Evolutionary conservation across 345 rosid species (phyloP).

Genomic region (Isatis tinctoria): DNA sequence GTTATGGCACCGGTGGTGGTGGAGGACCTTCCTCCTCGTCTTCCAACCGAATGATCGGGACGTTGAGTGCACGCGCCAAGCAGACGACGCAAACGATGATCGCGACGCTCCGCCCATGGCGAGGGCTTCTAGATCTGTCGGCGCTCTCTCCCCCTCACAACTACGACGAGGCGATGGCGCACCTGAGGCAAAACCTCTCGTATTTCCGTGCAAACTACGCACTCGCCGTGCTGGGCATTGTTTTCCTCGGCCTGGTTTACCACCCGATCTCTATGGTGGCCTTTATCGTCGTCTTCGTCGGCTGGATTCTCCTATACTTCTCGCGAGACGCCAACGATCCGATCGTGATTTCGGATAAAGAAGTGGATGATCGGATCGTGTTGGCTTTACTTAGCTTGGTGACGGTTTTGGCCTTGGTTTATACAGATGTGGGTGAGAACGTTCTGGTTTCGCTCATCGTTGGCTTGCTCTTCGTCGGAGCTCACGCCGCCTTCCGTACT

Average conservation of each 20-base stretch:
- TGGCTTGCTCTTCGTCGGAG: slow-evolving; percentile 52
- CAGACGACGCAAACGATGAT: slow-evolving; percentile 42
- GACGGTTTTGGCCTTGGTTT: slow-evolving; percentile 63
- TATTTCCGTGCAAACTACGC: slow-evolving; percentile 82
- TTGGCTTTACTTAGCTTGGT: slow-evolving; percentile 46
- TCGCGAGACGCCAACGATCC: slow-evolving; percentile 49
- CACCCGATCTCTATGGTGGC: slow-evolving; percentile 77
- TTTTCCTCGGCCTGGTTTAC: slow-evolving; percentile 74
- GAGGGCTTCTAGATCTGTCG: slow-evolving; percentile 44
- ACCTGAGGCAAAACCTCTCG: slow-evolving; percentile 45
- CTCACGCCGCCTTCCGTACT: slow-evolving; percentile 59
- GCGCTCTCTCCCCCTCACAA: slow-evolving; percentile 55
- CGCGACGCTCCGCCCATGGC: slow-evolving; percentile 79
- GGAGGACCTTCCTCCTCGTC: slow-evolving; percentile 21
- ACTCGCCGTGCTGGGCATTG: slow-evolving; percentile 42
- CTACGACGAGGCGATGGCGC: slow-evolving; percentile 51
- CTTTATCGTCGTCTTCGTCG: slow-evolving; percentile 53
- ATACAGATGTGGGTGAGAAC: slow-evolving; percentile 70
- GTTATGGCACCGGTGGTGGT: slow-evolving; percentile 35
- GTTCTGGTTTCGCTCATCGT: slow-evolving; percentile 61
- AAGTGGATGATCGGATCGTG: slow-evolving; percentile 58
- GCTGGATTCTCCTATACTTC: slow-evolving; percentile 78
- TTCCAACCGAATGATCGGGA: slow-evolving; percentile 23
- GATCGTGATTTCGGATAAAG: slow-evolving; percentile 41
- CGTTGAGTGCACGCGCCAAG: slow-evolving; percentile 51